These are phyloP conservation scores for Debaryomyces castellii DNA, from an alignment of 805 yeast genomes.

Conservation along the genomic window DNA sequence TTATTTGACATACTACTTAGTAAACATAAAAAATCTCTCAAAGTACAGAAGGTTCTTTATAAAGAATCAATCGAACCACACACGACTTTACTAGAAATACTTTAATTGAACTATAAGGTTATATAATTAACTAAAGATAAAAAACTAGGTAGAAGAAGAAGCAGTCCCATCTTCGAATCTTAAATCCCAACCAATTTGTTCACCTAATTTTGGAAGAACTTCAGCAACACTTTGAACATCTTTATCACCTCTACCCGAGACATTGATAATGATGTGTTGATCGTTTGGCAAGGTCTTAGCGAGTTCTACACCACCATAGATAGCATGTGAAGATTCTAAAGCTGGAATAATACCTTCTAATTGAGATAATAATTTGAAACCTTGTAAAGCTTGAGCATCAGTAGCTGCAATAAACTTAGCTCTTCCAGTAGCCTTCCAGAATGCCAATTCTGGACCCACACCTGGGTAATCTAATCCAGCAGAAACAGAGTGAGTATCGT, in stretches of 20 bases:
- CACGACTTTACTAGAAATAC: neutral
- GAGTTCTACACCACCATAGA: constrained; percentile 83
- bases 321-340: constrained; percentile 95
- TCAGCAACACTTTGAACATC: constrained; percentile 98
- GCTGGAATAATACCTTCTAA: constrained; percentile 99
- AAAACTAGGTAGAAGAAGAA: neutral
- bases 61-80: neutral
- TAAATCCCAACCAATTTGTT: constrained; percentile 92
- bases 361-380: constrained; percentile 85
- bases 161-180: constrained; percentile 59
- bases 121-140: neutral
- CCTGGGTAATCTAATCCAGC: constrained; percentile 99
- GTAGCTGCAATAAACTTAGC: constrained; percentile 90
- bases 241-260: constrained; percentile 98
- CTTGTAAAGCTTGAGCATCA: constrained; percentile 91
- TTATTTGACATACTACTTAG: neutral
- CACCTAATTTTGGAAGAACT: constrained; percentile 84
- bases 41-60: neutral
- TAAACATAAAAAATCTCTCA: neutral
- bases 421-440: constrained; percentile 92
- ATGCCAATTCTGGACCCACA: constrained; percentile 97
- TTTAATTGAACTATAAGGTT: neutral
- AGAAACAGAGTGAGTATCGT: constrained; percentile 95
- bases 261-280: constrained; percentile 79
- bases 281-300: constrained; percentile 81